phyloP scores from a whole-genome alignment of 2,329 filamentous ascomycete species.

The Exophiala oligosperma region DNA sequence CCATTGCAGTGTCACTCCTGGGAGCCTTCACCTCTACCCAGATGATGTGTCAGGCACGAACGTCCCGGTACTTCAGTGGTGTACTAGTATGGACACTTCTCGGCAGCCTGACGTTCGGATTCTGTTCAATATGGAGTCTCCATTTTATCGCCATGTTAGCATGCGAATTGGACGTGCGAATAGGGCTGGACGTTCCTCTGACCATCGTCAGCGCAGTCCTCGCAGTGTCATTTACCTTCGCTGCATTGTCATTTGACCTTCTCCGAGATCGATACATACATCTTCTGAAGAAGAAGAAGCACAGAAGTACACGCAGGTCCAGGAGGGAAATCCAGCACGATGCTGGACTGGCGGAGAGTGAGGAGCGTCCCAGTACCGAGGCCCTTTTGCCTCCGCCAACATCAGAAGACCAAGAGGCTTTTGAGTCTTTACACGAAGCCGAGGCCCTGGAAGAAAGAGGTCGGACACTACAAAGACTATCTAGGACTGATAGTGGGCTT shows the following conservation, averaged over 20 bases:
- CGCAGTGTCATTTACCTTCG: conserved; percentile 28
- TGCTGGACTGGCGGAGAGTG: background rate
- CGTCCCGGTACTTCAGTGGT: conserved; percentile 31
- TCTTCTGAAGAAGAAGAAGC: conserved; percentile 8
- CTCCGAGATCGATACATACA: conserved; percentile 30
- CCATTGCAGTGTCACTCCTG: conserved; percentile 35
- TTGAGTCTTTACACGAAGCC: background rate
- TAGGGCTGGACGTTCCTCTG: conserved; percentile 32
- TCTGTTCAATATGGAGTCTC: conserved; percentile 36
- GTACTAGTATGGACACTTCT: conserved; percentile 34
- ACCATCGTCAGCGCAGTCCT: conserved; percentile 31
- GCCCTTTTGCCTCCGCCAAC: conserved; percentile 7
- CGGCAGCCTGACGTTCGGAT: conserved; percentile 35
- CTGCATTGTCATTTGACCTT: conserved; percentile 31
- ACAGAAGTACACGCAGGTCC: conserved; percentile 1
- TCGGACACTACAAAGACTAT: background rate
- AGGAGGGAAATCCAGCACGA: conserved; percentile 3
- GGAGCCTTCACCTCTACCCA: conserved; percentile 37
- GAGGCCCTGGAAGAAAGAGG: background rate
- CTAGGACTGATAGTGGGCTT: conserved; percentile 4
- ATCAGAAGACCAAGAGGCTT: conserved; percentile 4
- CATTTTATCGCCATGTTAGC: conserved; percentile 37
- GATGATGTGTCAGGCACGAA: conserved; percentile 36
- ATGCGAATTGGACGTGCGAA: conserved; percentile 34
- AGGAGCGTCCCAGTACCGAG: conserved; percentile 15